Evolutionary conservation across 345 rosid species (phyloP).

Genomic region (Populus simonii): DNA sequence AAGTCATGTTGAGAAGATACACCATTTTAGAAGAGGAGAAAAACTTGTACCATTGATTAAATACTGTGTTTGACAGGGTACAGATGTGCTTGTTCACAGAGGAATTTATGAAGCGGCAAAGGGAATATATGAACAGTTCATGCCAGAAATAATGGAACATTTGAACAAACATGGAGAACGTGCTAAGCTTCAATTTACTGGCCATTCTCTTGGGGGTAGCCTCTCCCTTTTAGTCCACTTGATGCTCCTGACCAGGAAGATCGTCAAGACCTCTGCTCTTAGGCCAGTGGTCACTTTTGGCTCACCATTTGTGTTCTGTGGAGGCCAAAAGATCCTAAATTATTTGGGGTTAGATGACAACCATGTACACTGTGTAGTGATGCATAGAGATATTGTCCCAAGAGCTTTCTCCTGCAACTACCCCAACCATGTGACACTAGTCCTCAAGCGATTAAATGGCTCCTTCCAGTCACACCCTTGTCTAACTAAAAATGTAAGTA

Average conservation of each 20-base stretch:
- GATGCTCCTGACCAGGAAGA: constrained; percentile 62
- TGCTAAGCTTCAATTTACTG: constrained; percentile 79
- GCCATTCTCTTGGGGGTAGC: constrained; percentile 96
- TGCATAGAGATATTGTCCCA: constrained; percentile 96
- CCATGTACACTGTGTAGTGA: constrained; percentile 64
- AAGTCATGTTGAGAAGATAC: background rate
- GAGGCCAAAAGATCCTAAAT: constrained; percentile 63
- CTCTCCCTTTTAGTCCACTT: constrained; percentile 70
- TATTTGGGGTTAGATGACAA: constrained; percentile 71
- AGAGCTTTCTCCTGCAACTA: constrained; percentile 95
- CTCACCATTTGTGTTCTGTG: constrained; percentile 84
- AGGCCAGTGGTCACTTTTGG: constrained; percentile 77
- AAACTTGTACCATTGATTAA: background rate
- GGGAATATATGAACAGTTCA: constrained; percentile 73
- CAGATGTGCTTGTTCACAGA: constrained; percentile 80
- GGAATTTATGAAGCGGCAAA: constrained; percentile 96
- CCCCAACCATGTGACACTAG: constrained; percentile 67
- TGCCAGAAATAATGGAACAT: constrained; percentile 72
- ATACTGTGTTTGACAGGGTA: constrained; percentile 42
- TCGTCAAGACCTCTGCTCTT: constrained; percentile 52
- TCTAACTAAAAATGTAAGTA: constrained; percentile 63
- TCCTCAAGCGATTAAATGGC: constrained; percentile 69
- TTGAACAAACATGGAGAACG: constrained; percentile 52
- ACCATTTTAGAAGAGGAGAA: background rate
- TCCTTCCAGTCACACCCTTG: constrained; percentile 64